Conservation (phyloP, 1,139 yeast species). For the Yamadazyma friedrichii region DNA sequence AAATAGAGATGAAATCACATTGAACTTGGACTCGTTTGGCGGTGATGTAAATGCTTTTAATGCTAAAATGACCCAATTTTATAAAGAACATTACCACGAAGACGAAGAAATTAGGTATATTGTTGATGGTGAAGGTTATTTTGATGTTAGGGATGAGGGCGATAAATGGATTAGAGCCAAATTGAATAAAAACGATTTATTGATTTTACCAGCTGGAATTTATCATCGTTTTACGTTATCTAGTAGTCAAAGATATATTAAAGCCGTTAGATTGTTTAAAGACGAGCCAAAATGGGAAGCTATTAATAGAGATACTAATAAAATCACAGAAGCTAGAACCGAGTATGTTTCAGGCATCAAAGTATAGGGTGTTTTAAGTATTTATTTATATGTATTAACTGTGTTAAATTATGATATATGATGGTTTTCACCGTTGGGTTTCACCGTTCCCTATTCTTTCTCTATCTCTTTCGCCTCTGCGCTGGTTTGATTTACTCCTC, state of each 20-base stretch:
- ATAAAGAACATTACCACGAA: constrained; percentile 89
- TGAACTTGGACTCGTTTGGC: constrained; percentile 63
- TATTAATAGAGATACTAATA: constrained; percentile 53
- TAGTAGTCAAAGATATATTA: constrained; percentile 53
- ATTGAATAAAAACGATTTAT: constrained; percentile 62
- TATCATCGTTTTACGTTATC: constrained; percentile 89
- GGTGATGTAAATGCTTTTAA: constrained; percentile 60
- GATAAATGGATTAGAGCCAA: constrained; percentile 81
- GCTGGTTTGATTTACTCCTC: too few relatives aligned
- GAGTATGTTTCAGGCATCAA: constrained; percentile 31
- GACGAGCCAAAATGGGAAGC: constrained; percentile 98
- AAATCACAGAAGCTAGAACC: constrained; percentile 29
- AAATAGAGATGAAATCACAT: constrained; percentile 71
- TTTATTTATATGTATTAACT: constrained; percentile 1
- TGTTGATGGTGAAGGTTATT: constrained; percentile 87
- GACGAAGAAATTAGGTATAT: constrained; percentile 96
- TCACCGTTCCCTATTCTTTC: background rate
- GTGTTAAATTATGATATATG: constrained; percentile 3
- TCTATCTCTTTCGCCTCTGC: too few relatives aligned
- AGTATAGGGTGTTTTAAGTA: constrained; percentile 15
- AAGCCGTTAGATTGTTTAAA: constrained; percentile 81
- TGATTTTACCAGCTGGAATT: constrained; percentile 85
- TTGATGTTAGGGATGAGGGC: constrained; percentile 72
- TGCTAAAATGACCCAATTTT: constrained; percentile 67
- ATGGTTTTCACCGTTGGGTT: background rate